Percentiles rank a stretch among this genome's conserved stretches.
Conservation (phyloP, 2,329 filamentous ascomycete species). For the Ophiosphaerella herpotricha region DNA sequence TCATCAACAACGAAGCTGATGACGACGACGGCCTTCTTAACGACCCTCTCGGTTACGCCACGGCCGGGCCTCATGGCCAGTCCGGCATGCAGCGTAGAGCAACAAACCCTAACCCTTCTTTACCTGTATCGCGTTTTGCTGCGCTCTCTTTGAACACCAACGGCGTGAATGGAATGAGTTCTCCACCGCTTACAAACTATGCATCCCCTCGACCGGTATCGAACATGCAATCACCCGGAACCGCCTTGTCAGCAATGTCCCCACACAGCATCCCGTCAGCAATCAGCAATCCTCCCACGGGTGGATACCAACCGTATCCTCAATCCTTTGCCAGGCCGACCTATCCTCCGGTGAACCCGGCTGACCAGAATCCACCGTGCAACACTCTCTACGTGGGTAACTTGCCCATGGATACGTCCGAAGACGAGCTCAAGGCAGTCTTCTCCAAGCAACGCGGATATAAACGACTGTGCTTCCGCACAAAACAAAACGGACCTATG, state of each 20-base stretch:
- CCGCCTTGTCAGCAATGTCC: constrained; percentile 46
- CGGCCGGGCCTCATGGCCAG: constrained; percentile 63
- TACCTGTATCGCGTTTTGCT: constrained; percentile 71
- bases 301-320: constrained; percentile 60
- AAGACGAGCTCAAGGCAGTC: constrained; percentile 91
- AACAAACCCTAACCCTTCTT: constrained; percentile 72
- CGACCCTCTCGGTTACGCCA: constrained; percentile 73
- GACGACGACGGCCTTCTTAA: constrained; percentile 76
- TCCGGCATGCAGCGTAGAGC: constrained; percentile 64
- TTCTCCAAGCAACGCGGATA: constrained; percentile 95
- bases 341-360: constrained; percentile 87
- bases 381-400: constrained; percentile 99
- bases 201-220: constrained; percentile 55
- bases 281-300: constrained; percentile 55
- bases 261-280: constrained; percentile 63
- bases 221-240: constrained; percentile 56
- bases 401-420: constrained; percentile 85
- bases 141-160: constrained; percentile 73
- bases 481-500: constrained; percentile 95
- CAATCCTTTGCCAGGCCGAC: constrained; percentile 66
- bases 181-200: constrained; percentile 61
- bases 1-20: constrained; percentile 72
- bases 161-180: constrained; percentile 50
- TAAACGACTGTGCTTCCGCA: constrained; percentile 91
- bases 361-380: constrained; percentile 95